phyloP scores from a whole-genome alignment of 345 rosid genomes.

The Excoecaria cochinchinensis region DNA sequence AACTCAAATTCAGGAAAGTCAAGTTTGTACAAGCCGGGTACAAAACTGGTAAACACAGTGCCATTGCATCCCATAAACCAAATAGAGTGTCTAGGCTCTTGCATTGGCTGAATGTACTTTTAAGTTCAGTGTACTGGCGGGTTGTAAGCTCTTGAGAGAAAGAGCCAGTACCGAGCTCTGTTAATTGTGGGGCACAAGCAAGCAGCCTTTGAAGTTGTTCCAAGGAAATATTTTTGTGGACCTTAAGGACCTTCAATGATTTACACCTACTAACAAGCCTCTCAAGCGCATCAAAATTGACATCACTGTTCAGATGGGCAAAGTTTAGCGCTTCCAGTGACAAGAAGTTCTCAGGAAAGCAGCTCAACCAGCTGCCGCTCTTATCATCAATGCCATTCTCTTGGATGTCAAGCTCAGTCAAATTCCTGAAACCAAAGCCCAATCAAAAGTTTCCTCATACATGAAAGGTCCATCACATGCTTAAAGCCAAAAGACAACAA shows the following conservation, averaged over 20 bases:
- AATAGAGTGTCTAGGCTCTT: slow-evolving; percentile 49
- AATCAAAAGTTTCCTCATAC: not conserved
- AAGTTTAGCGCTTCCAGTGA: slow-evolving; percentile 60
- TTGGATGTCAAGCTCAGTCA: slow-evolving; percentile 65
- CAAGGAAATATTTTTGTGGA: slow-evolving; percentile 45
- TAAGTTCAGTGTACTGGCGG: slow-evolving; percentile 37
- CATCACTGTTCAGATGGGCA: slow-evolving; percentile 45
- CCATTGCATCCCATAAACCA: slow-evolving; percentile 56
- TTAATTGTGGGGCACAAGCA: slow-evolving; percentile 46
- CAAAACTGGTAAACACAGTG: slow-evolving; percentile 44
- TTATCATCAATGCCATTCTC: slow-evolving; percentile 63
- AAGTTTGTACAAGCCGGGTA: slow-evolving; percentile 46
- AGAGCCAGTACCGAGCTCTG: slow-evolving; percentile 65
- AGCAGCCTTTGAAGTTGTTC: slow-evolving; percentile 55
- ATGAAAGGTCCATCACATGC: not conserved
- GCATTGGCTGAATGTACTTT: slow-evolving; percentile 47
- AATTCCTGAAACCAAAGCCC: slow-evolving; percentile 42
- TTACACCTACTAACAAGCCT: slow-evolving; percentile 57
- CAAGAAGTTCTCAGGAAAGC: slow-evolving; percentile 57
- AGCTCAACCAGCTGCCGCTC: slow-evolving; percentile 59
- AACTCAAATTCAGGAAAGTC: slow-evolving; percentile 62
- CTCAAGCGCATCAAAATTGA: slow-evolving; percentile 59
- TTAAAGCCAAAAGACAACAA: not conserved
- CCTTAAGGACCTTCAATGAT: slow-evolving; percentile 53
- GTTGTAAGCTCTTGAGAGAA: slow-evolving; percentile 45